Evolutionary conservation across 352 stramenopile species (phyloP).

Genomic region (Phytophthora meadii): DNA sequence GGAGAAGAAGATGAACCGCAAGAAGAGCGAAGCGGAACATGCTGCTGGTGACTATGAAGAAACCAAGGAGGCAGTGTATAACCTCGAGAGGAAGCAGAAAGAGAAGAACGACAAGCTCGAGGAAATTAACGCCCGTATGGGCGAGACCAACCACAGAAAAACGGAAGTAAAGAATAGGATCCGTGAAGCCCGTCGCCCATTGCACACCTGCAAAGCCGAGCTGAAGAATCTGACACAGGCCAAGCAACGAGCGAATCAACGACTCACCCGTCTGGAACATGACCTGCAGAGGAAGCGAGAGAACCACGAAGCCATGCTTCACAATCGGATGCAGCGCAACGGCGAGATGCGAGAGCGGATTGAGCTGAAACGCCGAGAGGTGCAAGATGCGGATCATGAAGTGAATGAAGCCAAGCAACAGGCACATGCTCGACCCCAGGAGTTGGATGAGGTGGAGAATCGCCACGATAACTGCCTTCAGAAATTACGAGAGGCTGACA

Average conservation of each 20-base stretch:
- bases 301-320: slow-evolving; percentile 65
- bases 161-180: slow-evolving; percentile 68
- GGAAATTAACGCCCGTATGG: slow-evolving; percentile 48
- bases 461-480: slow-evolving; percentile 62
- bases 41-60: slow-evolving; percentile 54
- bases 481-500: slow-evolving; percentile 65
- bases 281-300: slow-evolving; percentile 64
- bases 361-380: slow-evolving; percentile 53
- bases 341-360: slow-evolving; percentile 65
- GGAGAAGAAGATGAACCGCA: slow-evolving; percentile 63
- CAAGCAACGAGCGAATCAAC: slow-evolving; percentile 57
- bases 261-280: slow-evolving; percentile 53
- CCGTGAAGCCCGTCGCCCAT: slow-evolving; percentile 62
- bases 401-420: slow-evolving; percentile 44
- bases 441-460: slow-evolving; percentile 66
- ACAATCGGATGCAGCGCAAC: slow-evolving; percentile 63
- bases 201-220: slow-evolving; percentile 74
- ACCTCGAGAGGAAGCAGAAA: slow-evolving; percentile 67
- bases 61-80: slow-evolving; percentile 50
- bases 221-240: slow-evolving; percentile 65
- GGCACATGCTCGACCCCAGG: slow-evolving; percentile 30
- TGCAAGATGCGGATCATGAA: slow-evolving; percentile 49
- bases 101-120: slow-evolving; percentile 73
- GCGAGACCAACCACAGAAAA: slow-evolving; percentile 52
- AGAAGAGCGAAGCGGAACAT: slow-evolving; percentile 51